These are phyloP conservation scores for Jasminum sambac DNA, from an alignment of 257 asterid genomes.

Conservation along the genomic window DNA sequence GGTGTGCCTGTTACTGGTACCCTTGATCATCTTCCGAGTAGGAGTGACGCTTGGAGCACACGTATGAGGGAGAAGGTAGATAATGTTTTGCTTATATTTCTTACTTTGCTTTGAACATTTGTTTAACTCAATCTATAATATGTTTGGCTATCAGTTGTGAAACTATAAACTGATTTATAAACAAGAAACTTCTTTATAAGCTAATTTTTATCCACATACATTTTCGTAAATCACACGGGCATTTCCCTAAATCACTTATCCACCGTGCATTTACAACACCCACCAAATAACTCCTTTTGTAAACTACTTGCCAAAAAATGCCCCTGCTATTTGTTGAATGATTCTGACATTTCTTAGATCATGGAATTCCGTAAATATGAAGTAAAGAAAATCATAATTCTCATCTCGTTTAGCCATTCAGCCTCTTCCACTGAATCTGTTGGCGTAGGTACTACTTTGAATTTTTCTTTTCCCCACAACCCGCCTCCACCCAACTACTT, in stretches of 20 bases:
- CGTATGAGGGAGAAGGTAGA: conserved; percentile 98
- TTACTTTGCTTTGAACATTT: not conserved
- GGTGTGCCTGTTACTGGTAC: conserved; percentile 74
- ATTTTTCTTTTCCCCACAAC: too few relatives aligned
- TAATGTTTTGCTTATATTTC: not conserved
- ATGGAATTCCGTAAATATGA: not conserved
- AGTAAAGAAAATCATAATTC: not conserved
- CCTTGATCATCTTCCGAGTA: conserved; percentile 86
- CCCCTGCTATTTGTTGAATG: not conserved
- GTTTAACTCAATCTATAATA: not conserved
- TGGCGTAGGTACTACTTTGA: not conserved
- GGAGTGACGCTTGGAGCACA: conserved; percentile 97
- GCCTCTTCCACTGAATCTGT: not conserved
- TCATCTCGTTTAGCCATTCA: not conserved
- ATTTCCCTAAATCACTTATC: too few relatives aligned
- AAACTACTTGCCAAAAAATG: too few relatives aligned
- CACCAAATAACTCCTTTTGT: too few relatives aligned
- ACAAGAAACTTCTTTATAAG: too few relatives aligned
- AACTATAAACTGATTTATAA: too few relatives aligned
- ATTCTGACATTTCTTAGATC: not conserved
- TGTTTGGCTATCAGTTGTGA: too few relatives aligned
- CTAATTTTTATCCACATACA: too few relatives aligned
- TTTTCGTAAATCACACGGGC: too few relatives aligned
- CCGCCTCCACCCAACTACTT: too few relatives aligned
- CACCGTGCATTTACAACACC: too few relatives aligned